Evolutionary conservation across 2,329 filamentous ascomycete species (phyloP).

Genomic region (Huntiella decipiens): DNA sequence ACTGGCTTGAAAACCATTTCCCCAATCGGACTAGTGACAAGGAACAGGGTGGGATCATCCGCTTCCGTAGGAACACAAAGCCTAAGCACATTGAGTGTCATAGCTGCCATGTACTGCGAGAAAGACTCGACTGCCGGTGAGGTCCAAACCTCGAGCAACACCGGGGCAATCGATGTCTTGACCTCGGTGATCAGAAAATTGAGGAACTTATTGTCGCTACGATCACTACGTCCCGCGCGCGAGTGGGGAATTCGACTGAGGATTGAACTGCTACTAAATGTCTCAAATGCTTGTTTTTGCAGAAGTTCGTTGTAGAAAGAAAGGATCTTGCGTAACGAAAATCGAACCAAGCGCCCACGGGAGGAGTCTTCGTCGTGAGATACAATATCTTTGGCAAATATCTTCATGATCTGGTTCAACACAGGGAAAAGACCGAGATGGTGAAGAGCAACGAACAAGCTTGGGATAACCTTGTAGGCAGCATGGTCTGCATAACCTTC

Average conservation of each 20-base stretch:
- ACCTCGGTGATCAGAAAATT: conserved; percentile 60
- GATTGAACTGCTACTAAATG: conserved; percentile 5
- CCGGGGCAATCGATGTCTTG: conserved; percentile 59
- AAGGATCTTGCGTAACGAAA: conserved; percentile 61
- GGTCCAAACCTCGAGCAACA: conserved; percentile 64
- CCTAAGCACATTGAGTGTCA: conserved; percentile 6
- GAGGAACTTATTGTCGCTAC: neutral
- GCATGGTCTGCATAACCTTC: conserved; percentile 28
- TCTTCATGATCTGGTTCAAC: conserved; percentile 51
- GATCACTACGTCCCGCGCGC: neutral
- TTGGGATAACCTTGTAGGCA: conserved; percentile 40
- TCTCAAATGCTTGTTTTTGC: conserved; percentile 4
- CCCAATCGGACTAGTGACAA: neutral
- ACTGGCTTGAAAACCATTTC: neutral
- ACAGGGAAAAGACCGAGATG: conserved; percentile 56
- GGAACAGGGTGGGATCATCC: neutral
- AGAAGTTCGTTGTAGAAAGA: conserved; percentile 41
- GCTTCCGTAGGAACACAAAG: conserved; percentile 3
- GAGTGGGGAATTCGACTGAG: neutral
- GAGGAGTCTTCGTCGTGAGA: conserved; percentile 14
- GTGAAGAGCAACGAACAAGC: conserved; percentile 76
- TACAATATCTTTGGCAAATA: conserved; percentile 40
- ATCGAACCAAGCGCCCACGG: neutral
- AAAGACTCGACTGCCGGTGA: conserved; percentile 68
- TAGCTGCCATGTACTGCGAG: conserved; percentile 20